phyloP scores from a whole-genome alignment of 78 protist species.

The Pigoraptor vietnamica region DNA sequence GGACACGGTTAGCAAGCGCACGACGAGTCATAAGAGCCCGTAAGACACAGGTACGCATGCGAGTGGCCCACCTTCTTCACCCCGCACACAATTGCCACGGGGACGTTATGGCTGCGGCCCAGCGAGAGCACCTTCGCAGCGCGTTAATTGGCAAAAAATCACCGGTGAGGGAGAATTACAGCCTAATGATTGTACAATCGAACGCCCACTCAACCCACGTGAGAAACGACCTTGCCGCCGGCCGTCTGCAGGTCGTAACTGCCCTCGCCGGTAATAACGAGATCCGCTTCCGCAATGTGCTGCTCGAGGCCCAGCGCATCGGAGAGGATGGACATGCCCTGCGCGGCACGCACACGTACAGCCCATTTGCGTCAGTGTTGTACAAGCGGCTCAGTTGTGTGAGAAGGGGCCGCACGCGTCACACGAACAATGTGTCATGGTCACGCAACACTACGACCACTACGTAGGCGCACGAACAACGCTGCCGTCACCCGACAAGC shows the following conservation, averaged over 20 bases:
- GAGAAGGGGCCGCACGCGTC: background rate
- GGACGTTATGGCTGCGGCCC: background rate
- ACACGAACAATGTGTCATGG: background rate
- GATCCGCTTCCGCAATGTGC: background rate
- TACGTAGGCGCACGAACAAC: background rate
- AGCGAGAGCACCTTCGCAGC: background rate
- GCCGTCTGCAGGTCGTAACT: constrained; percentile 16
- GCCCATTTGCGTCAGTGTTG: too few relatives aligned
- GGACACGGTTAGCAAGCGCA: too few relatives aligned
- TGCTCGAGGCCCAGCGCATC: background rate
- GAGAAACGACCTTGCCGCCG: constrained; percentile 11
- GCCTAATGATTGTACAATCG: background rate
- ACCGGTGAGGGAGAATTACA: background rate
- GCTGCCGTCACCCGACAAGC: too few relatives aligned
- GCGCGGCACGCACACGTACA: background rate
- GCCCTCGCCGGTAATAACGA: constrained; percentile 24
- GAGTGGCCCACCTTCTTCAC: background rate
- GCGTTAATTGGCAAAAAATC: background rate
- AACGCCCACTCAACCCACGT: background rate
- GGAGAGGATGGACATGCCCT: background rate
- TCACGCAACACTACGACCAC: background rate
- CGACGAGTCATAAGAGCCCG: too few relatives aligned
- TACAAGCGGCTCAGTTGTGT: too few relatives aligned
- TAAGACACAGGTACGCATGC: too few relatives aligned
- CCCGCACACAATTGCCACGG: background rate